Conservation (phyloP, 2,329 filamentous ascomycete genomes). For the Penicillium hesseltinei region DNA sequence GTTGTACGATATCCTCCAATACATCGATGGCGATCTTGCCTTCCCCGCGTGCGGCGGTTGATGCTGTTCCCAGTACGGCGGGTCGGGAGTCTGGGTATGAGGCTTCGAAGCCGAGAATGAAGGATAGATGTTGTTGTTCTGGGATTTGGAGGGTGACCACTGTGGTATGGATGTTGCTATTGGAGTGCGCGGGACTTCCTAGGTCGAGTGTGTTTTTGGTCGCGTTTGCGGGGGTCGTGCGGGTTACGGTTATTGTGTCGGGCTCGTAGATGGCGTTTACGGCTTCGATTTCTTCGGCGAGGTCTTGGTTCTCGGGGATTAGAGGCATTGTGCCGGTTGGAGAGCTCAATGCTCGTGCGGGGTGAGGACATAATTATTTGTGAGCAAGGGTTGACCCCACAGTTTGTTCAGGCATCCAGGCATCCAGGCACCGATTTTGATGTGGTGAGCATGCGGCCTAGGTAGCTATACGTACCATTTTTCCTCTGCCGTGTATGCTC, state of each 20-base stretch:
- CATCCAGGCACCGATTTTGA: constrained; percentile 4
- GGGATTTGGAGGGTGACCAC: constrained; percentile 65
- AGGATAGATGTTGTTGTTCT: constrained; percentile 48
- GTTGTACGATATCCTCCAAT: constrained; percentile 64
- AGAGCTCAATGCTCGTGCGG: constrained; percentile 4
- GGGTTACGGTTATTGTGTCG: constrained; percentile 55
- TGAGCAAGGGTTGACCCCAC: constrained; percentile 13
- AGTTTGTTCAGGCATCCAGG: constrained; percentile 20
- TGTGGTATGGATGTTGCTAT: constrained; percentile 32
- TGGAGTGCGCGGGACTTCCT: constrained; percentile 19
- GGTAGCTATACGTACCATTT: no score
- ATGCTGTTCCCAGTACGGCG: constrained; percentile 72
- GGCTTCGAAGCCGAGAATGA: constrained; percentile 63
- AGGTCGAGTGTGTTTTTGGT: constrained; percentile 30
- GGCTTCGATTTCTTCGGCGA: constrained; percentile 49
- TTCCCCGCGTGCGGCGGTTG: constrained; percentile 69
- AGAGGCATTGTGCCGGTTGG: constrained; percentile 19
- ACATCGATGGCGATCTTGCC: constrained; percentile 69
- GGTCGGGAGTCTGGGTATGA: constrained; percentile 75
- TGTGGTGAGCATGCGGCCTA: neutral
- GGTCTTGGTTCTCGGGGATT: constrained; percentile 33
- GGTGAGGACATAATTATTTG: constrained; percentile 1
- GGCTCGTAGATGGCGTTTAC: constrained; percentile 62
- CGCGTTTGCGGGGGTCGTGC: constrained; percentile 20
- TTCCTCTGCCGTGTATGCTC: no score